A percentile compares a stretch with the other conserved stretches of the same genome.
Evolutionary conservation across 208 protist species (phyloP).

Genomic region (Lotmaria passim): DNA sequence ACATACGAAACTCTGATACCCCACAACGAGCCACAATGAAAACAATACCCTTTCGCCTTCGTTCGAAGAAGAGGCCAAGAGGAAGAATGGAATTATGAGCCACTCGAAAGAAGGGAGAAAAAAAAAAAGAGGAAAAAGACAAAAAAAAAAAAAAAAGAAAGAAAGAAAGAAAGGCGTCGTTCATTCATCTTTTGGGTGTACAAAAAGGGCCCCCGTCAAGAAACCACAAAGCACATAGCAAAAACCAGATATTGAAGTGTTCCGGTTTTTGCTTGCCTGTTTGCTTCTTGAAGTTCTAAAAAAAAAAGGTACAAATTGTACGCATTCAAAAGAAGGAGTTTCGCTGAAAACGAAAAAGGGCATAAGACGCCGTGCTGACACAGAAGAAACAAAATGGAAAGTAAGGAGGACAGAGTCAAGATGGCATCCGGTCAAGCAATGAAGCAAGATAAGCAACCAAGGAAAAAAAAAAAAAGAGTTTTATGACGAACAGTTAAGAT

Average conservation of each 20-base stretch:
- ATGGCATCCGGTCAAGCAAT: too few relatives aligned
- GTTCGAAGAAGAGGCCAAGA: not conserved
- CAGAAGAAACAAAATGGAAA: too few relatives aligned
- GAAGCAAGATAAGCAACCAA: too few relatives aligned
- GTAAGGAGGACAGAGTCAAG: too few relatives aligned
- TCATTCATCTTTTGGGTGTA: not conserved
- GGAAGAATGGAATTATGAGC: not conserved
- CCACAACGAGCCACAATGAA: not conserved
- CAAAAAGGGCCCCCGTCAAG: not conserved
- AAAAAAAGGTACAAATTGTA: not conserved
- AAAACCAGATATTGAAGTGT: not conserved
- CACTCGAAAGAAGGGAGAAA: conserved; percentile 4
- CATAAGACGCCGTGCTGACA: too few relatives aligned
- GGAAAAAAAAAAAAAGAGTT: conserved; percentile 1
- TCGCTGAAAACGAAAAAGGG: not conserved
- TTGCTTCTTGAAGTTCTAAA: not conserved
- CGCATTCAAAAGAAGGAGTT: not conserved
- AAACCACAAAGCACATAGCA: not conserved
- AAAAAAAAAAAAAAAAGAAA: conserved; percentile 11
- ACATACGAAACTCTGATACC: not conserved
- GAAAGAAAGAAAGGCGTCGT: not conserved
- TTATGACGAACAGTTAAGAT: too few relatives aligned
- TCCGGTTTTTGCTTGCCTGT: not conserved
- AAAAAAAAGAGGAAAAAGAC: not conserved
- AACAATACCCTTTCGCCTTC: not conserved